phyloP scores from a whole-genome alignment of 164 flowering plant species.

The Annona cherimola region DNA sequence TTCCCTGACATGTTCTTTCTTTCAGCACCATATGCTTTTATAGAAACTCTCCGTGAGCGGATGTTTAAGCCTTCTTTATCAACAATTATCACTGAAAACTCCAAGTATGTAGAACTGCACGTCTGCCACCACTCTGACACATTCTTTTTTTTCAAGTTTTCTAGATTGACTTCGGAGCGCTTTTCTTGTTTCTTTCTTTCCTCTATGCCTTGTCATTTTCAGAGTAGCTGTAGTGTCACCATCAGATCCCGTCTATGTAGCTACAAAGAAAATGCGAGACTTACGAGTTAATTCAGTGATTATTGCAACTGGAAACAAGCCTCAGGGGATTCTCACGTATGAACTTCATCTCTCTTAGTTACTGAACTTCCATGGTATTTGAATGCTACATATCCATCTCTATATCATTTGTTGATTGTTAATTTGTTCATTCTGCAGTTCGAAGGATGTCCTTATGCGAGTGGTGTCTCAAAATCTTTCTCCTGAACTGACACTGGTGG shows the following conservation, averaged over 20 bases:
- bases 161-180: slow-evolving; percentile 5
- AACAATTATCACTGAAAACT: slow-evolving; percentile 66
- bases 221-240: slow-evolving; percentile 81
- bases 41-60: slow-evolving; percentile 82
- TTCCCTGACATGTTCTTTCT: neutral
- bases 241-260: slow-evolving; percentile 87
- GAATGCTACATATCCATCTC: neutral
- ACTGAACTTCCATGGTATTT: neutral
- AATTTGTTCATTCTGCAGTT: slow-evolving; percentile 38
- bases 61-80: slow-evolving; percentile 98
- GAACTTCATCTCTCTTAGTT: slow-evolving; percentile 3
- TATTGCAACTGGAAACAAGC: slow-evolving; percentile 56
- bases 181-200: too few species aligned
- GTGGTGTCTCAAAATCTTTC: slow-evolving; percentile 94
- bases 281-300: slow-evolving; percentile 70
- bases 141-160: slow-evolving; percentile 1
- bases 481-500: slow-evolving; percentile 86
- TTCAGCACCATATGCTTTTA: slow-evolving; percentile 86
- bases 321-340: slow-evolving; percentile 98
- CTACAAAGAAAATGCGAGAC: slow-evolving; percentile 86
- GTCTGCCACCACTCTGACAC: neutral
- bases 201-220: slow-evolving; percentile 17
- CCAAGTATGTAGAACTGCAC: slow-evolving; percentile 40
- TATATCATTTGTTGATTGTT: neutral
- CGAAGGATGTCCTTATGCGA: slow-evolving; percentile 95